Evolutionary conservation across 2,329 filamentous ascomycete species (phyloP).

Genomic region (Aspergillus quadrilineatus): DNA sequence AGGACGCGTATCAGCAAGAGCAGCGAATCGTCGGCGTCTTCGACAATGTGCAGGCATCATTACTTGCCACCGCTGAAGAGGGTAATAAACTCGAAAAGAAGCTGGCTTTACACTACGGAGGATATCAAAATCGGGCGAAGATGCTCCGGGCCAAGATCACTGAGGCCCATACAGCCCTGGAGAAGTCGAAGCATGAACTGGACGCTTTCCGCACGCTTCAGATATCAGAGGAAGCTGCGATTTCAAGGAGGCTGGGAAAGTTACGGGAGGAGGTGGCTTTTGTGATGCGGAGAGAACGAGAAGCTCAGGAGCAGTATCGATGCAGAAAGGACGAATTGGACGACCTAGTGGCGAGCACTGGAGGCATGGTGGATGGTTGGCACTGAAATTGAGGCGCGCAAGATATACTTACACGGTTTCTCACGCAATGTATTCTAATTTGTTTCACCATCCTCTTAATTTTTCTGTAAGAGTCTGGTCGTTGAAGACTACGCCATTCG

Average conservation of each 20-base stretch:
- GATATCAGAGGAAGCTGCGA: slow-evolving; percentile 74
- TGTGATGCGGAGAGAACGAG: slow-evolving; percentile 76
- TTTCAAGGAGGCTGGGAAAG: slow-evolving; percentile 68
- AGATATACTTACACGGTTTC: slow-evolving; percentile 1
- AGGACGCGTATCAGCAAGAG: slow-evolving; percentile 59
- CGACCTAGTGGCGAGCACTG: slow-evolving; percentile 47
- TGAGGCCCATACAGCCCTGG: slow-evolving; percentile 71
- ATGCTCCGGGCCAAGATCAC: slow-evolving; percentile 74
- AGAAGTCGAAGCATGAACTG: slow-evolving; percentile 69
- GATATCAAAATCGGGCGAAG: slow-evolving; percentile 84
- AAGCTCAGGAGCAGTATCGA: slow-evolving; percentile 85
- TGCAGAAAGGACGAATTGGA: slow-evolving; percentile 74
- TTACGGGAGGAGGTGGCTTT: slow-evolving; percentile 81
- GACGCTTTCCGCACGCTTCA: slow-evolving; percentile 73
- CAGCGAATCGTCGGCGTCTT: slow-evolving; percentile 68
- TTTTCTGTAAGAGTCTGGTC: not conserved
- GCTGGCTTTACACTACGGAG: slow-evolving; percentile 79
- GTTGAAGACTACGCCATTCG: not conserved
- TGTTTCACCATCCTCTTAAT: not conserved
- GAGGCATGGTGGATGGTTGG: slow-evolving; percentile 39
- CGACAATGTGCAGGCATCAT: slow-evolving; percentile 69
- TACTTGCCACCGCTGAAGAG: slow-evolving; percentile 71
- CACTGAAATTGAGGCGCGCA: slow-evolving; percentile 27
- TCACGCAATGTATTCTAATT: slow-evolving; percentile 16
- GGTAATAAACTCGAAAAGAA: slow-evolving; percentile 93